Conservation (phyloP, 1,284 basidiomycete species). For the Sporisorium iseilematis-ciliati region DNA sequence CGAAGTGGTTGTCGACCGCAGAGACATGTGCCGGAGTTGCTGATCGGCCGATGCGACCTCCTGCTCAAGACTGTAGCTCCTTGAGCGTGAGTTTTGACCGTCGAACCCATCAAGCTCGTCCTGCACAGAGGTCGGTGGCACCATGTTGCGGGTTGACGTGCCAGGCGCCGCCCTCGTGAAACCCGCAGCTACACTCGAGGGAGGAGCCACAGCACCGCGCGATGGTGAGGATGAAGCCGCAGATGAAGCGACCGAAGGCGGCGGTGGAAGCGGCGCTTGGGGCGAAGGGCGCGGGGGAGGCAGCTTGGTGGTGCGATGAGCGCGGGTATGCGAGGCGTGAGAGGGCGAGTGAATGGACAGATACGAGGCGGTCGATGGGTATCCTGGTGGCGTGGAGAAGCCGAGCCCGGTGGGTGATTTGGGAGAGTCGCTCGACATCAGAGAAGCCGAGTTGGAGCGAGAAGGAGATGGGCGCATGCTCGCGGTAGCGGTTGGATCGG, state of each 20-base stretch:
- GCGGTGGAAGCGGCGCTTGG: slow-evolving; percentile 47
- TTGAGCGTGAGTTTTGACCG: slow-evolving; percentile 10
- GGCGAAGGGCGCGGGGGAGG: slow-evolving; percentile 50
- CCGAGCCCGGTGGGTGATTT: slow-evolving; percentile 37
- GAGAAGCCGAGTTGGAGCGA: slow-evolving; percentile 27
- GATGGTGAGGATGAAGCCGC: slow-evolving; percentile 10
- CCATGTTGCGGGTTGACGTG: slow-evolving; percentile 12
- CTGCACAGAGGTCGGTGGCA: slow-evolving; percentile 1
- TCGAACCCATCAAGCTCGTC: slow-evolving; percentile 20
- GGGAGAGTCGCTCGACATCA: slow-evolving; percentile 27
- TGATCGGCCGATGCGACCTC: slow-evolving; percentile 28
- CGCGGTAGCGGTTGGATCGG: slow-evolving; percentile 12
- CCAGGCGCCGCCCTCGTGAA: slow-evolving; percentile 6
- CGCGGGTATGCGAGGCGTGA: slow-evolving; percentile 11
- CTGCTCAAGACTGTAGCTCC: slow-evolving; percentile 38
- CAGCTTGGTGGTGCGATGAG: slow-evolving; percentile 26
- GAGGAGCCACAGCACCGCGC: background rate
- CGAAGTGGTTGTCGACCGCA: background rate
- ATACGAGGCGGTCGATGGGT: slow-evolving; percentile 32
- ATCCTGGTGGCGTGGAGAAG: slow-evolving; percentile 22
- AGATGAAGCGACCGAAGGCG: slow-evolving; percentile 32
- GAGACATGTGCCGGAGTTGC: background rate
- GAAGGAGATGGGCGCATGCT: slow-evolving; percentile 30
- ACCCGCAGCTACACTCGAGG: background rate
- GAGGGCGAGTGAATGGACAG: slow-evolving; percentile 35